phyloP scores from a whole-genome alignment of 2,329 filamentous ascomycete genomes.

The Alternaria metachromatica region DNA sequence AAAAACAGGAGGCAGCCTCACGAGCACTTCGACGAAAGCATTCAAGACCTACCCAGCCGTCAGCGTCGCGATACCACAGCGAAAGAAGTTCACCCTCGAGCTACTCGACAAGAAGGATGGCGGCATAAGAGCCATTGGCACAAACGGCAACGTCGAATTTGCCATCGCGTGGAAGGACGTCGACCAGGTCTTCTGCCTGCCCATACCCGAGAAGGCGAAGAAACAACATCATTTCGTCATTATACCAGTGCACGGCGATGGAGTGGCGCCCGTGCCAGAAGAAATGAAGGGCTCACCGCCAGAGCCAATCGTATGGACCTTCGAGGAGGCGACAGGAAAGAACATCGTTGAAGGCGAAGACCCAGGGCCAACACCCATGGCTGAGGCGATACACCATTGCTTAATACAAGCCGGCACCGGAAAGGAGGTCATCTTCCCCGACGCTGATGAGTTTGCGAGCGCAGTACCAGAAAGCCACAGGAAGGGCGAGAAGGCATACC shows the following conservation, averaged over 20 bases:
- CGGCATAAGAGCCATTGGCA: slow-evolving; percentile 58
- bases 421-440: slow-evolving; percentile 60
- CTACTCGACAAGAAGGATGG: slow-evolving; percentile 55
- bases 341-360: slow-evolving; percentile 53
- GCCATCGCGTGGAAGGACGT: slow-evolving; percentile 58
- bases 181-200: slow-evolving; percentile 66
- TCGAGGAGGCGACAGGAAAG: slow-evolving; percentile 60
- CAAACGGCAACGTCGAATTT: slow-evolving; percentile 62
- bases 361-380: slow-evolving; percentile 52
- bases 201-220: slow-evolving; percentile 69
- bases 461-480: slow-evolving; percentile 66
- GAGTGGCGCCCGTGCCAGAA: slow-evolving; percentile 54
- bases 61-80: slow-evolving; percentile 66
- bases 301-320: slow-evolving; percentile 67
- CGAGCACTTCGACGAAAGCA: slow-evolving; percentile 31
- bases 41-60: slow-evolving; percentile 54
- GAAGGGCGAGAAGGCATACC: slow-evolving; percentile 68
- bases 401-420: slow-evolving; percentile 53
- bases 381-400: slow-evolving; percentile 51
- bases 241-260: slow-evolving; percentile 60
- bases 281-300: slow-evolving; percentile 46
- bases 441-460: slow-evolving; percentile 65
- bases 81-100: slow-evolving; percentile 69
- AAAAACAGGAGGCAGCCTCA: slow-evolving; percentile 25
- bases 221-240: slow-evolving; percentile 69